Base-by-base conservation (phyloP, 495 filamentous ascomycete species). In the Lasiosphaeria hispida region DNA sequence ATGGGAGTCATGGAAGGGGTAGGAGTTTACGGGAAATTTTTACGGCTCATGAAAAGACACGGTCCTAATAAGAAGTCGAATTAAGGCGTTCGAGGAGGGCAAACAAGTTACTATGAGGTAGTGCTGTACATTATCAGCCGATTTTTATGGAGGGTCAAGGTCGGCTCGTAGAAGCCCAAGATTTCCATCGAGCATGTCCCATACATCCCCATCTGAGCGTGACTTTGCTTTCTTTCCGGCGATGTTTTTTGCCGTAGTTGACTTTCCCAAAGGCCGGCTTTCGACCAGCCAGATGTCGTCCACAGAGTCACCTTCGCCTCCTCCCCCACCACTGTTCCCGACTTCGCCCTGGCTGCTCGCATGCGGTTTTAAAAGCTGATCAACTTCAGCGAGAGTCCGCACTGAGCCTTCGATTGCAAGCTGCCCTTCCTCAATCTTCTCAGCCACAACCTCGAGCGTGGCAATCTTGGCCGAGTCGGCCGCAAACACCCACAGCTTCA, bases 401-500 rank as follows among this genome's bases (percentile, higher is more conserved):
- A 78, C 72, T n/a, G 75, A 71, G 5, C 67, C 67, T 17, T 76
- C 72, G 0, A 81, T 62, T 2, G 74, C 72, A 1, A 77, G 50
- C 45, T 81, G 75, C 0, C 75, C 79, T 49, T 74, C 71, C 34
- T 76, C 76, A 5, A 76, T 74, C 34, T 77, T 78, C 44, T 81
- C 76, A 9, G 75, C 76, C 10, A 78, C 76, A 1, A 69, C 65
- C 53, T 80, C 77, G 7, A 80, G 66, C 0, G 72, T 77, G 0
- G 70, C 61, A 35, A 80, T 78, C 58, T 79, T 79, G 58, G 77
- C 77, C 1, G 74, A 71, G 42, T 79, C 70, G 0, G 78, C 75
- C 0, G 81, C 78, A 53, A 72, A 76, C 11, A 78, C 75, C 80
- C 80, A 84, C 4, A 73, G 74, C 53, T 71, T 69, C 49, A 79